phyloP scores from a whole-genome alignment of 768 basidiomycete species.

The Phanerochaete carnosa region DNA sequence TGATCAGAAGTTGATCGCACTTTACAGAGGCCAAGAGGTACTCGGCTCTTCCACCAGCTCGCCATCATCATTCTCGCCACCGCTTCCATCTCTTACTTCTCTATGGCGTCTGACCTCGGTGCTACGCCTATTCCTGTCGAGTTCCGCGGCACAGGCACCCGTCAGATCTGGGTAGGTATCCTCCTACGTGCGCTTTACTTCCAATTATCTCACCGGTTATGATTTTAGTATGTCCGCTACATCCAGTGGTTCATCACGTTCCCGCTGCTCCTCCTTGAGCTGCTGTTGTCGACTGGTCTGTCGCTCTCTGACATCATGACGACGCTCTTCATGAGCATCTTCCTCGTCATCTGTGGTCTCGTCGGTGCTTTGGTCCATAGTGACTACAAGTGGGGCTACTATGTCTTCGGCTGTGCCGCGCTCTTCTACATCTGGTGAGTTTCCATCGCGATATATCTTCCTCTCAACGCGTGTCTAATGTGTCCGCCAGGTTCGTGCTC shows the following conservation, averaged over 20 bases:
- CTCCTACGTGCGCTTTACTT: not conserved
- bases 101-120: constrained; percentile 58
- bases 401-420: constrained; percentile 40
- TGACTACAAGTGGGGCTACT: constrained; percentile 52
- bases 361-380: constrained; percentile 45
- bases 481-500: constrained; percentile 25
- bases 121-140: constrained; percentile 41
- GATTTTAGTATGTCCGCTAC: constrained; percentile 39
- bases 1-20: not conserved
- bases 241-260: constrained; percentile 53
- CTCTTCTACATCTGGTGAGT: constrained; percentile 37
- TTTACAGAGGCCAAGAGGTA: constrained; percentile 33
- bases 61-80: constrained; percentile 45
- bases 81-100: constrained; percentile 43
- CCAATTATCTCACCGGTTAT: too few species aligned
- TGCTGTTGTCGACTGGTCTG: constrained; percentile 43
- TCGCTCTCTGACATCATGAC: constrained; percentile 45
- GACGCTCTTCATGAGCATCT: constrained; percentile 42
- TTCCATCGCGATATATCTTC: not conserved
- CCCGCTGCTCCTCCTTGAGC: constrained; percentile 43
- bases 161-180: constrained; percentile 40
- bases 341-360: constrained; percentile 40
- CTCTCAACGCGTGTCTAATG: not conserved
- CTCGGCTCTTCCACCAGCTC: constrained; percentile 48
- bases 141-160: constrained; percentile 34